Evolutionary conservation across 345 rosid species (phyloP).

Genomic region (Salix dunnii): DNA sequence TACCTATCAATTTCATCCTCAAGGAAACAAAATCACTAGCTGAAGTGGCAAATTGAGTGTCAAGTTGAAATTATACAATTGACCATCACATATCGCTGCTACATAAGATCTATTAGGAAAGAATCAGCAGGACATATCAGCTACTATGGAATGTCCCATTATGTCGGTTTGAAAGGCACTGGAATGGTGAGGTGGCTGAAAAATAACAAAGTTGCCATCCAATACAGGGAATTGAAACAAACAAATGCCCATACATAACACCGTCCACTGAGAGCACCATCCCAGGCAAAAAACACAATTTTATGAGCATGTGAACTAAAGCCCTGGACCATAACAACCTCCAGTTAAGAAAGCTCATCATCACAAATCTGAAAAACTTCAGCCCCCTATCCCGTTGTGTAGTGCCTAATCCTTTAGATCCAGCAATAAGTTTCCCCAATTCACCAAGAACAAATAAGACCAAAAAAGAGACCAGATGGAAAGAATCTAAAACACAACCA

Average conservation of each 20-base stretch:
- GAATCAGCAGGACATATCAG: too few species aligned
- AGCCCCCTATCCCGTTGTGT: neutral
- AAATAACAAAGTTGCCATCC: too few species aligned
- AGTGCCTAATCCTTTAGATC: neutral
- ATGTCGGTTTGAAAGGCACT: too few species aligned
- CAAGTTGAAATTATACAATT: neutral
- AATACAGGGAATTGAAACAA: neutral
- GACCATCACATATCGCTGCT: too few species aligned
- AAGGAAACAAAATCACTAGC: neutral
- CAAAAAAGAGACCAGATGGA: too few species aligned
- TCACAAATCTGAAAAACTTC: neutral
- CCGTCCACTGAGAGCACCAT: neutral
- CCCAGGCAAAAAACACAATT: neutral
- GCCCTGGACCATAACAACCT: neutral
- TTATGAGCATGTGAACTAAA: neutral
- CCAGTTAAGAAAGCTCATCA: neutral
- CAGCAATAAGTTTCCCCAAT: neutral
- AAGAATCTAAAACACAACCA: neutral
- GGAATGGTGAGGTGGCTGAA: too few species aligned
- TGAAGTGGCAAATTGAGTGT: neutral
- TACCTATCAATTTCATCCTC: neutral
- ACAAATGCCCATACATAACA: neutral
- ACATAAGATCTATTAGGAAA: too few species aligned
- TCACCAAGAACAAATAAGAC: neutral
- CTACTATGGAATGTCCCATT: too few species aligned